Conservation (phyloP, 2,329 filamentous ascomycete species). For the Sporothrix protearum region DNA sequence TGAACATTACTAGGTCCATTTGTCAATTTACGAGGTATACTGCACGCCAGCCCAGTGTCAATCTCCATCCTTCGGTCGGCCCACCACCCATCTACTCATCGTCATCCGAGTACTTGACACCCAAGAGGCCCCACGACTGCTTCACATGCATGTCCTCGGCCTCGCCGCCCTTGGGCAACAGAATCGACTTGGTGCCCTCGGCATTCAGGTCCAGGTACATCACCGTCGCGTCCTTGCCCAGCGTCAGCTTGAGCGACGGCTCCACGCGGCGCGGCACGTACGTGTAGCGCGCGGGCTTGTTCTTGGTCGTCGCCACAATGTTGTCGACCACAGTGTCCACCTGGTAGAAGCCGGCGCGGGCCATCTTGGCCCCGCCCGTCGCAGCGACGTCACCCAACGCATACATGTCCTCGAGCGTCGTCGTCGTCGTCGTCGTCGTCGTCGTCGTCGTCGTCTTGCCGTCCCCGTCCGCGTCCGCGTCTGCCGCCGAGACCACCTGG, state of each 20-base stretch:
- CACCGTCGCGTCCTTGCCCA: conserved; percentile 25
- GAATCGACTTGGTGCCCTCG: background rate
- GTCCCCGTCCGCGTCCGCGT: no score
- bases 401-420: conserved; percentile 50
- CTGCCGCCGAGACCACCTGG: conserved; percentile 46
- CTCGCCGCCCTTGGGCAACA: conserved; percentile 17
- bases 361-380: conserved; percentile 49
- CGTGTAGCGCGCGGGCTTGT: background rate
- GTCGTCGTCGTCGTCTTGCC: background rate
- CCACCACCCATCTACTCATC: background rate
- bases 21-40: background rate
- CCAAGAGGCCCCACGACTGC: conserved; percentile 11
- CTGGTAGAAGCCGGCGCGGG: conserved; percentile 48
- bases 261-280: conserved; percentile 21
- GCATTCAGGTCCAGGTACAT: conserved; percentile 19
- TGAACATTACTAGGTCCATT: no score
- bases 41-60: background rate
- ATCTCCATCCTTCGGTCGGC: no score
- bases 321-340: conserved; percentile 53
- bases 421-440: no score
- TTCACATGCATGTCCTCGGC: conserved; percentile 18
- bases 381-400: conserved; percentile 63
- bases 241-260: conserved; percentile 21
- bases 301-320: conserved; percentile 34
- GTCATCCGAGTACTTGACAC: conserved; percentile 20